Base-by-base conservation (phyloP, 441 rosid species). In the Brassica hybrid region DNA sequence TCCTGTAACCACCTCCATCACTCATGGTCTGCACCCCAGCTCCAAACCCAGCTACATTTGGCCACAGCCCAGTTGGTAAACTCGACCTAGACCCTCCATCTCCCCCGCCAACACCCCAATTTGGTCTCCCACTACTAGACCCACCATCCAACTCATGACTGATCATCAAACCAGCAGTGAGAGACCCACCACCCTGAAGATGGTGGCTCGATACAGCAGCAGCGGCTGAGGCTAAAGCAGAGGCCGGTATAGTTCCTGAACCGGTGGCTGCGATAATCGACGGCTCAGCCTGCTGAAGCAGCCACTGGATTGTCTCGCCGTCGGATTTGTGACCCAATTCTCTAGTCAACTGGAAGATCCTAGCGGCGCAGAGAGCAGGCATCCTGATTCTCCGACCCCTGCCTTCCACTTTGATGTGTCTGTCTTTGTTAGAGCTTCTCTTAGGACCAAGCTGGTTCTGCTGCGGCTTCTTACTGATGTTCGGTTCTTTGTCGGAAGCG, bases 301-400 rank as follows among this genome's bases (percentile, higher is more conserved):
- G 82, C 99, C 99, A 94, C 87, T 93, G 97, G 58, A 94, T 94
- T 14, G 99, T 94, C 77, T 94, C 97, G 5, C 98, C 98, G 68
- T 94, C 98, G 1, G 98, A 94, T 87, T 92, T 94, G 76, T 94
- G 99, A 73, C 98, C 98, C 85, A 94, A 85, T 86, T 94, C 99
- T 66, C 99, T 88, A 54, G 99, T 94, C 82, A 93, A 84, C 63
- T 94, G 99, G 67, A 94, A 94, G 75, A 94, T 92, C 86, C 99
- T 85, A 30, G 99, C 98, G 0, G 99, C 99, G 76, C 99, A 94
- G 13, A 93, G 84, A 12, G 98, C 98, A 17, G 98, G 99, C 99
- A 93, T 94, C 93, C 99, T 84, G 57, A 94, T 93, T 72, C 99
- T 86, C 43, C 99, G 83, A 19, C 99, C 99, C 71, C 98, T 81